Percentiles rank a stretch among this genome's conserved stretches.
phyloP scores from a whole-genome alignment of 1,139 yeast species.

The Yamadazyma conglobata region DNA sequence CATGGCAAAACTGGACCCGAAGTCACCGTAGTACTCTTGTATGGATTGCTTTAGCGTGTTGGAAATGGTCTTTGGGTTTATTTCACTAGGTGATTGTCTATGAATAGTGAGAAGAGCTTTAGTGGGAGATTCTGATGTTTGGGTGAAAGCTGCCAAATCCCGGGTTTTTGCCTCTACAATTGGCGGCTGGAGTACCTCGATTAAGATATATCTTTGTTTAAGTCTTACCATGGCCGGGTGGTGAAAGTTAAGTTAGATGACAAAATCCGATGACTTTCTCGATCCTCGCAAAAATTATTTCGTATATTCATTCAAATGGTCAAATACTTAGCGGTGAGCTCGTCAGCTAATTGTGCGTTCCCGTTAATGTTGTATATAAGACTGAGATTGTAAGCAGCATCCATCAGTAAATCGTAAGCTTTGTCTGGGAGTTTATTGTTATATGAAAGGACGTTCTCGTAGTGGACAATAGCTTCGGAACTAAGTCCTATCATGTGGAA shows the following conservation, averaged over 20 bases:
- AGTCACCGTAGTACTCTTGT: constrained; percentile 68
- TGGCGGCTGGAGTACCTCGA: constrained; percentile 73
- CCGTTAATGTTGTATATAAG: constrained; percentile 76
- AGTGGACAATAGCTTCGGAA: constrained; percentile 68
- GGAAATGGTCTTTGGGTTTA: constrained; percentile 46
- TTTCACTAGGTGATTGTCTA: constrained; percentile 42
- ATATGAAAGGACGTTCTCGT: constrained; percentile 56
- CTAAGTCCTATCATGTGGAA: constrained; percentile 81
- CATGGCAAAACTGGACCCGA: constrained; percentile 68
- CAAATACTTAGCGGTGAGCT: constrained; percentile 61
- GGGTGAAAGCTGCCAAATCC: constrained; percentile 16
- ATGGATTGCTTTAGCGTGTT: constrained; percentile 53
- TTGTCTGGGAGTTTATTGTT: constrained; percentile 26
- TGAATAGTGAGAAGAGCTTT: constrained; percentile 46
- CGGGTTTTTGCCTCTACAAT: constrained; percentile 3
- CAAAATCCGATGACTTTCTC: neutral
- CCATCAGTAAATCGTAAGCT: constrained; percentile 57
- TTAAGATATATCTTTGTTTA: constrained; percentile 78
- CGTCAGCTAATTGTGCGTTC: constrained; percentile 59
- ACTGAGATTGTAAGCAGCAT: constrained; percentile 83
- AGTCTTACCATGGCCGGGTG: constrained; percentile 75
- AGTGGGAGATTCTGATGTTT: constrained; percentile 26
- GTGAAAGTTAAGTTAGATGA: neutral
- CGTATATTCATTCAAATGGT: constrained; percentile 18
- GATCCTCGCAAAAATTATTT: neutral